These are phyloP conservation scores for Amanita muscaria DNA, from an alignment of 768 basidiomycete genomes.

Conservation along the genomic window DNA sequence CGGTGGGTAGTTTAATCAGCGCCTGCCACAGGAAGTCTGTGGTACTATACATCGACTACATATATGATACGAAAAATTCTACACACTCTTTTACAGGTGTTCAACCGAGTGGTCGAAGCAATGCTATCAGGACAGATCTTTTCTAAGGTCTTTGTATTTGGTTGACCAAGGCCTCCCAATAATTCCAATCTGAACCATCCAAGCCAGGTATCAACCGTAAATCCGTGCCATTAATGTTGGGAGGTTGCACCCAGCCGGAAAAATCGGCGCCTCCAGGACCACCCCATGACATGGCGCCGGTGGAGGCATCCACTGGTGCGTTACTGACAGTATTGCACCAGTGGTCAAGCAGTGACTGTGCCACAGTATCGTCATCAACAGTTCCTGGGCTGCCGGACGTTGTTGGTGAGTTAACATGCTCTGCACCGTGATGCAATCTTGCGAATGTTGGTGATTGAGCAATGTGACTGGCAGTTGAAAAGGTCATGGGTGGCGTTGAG, in stretches of 20 bases:
- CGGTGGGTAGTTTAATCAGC: too few species aligned
- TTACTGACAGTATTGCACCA: constrained; percentile 80
- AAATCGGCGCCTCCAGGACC: constrained; percentile 49
- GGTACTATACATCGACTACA: too few species aligned
- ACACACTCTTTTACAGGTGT: too few species aligned
- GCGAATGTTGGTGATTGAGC: constrained; percentile 50
- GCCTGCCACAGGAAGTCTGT: too few species aligned
- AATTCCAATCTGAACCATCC: constrained; percentile 66
- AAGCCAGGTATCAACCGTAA: constrained; percentile 37
- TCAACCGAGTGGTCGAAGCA: too few species aligned
- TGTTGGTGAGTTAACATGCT: constrained; percentile 48
- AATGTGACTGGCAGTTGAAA: constrained; percentile 19
- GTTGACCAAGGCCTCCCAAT: constrained; percentile 76
- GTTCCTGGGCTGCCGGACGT: constrained; percentile 63
- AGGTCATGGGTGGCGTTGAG: constrained; percentile 19
- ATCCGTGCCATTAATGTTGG: constrained; percentile 32
- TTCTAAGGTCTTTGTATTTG: constrained; percentile 42
- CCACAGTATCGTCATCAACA: constrained; percentile 61
- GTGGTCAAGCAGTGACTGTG: constrained; percentile 73
- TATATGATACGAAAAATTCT: too few species aligned
- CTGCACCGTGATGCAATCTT: constrained; percentile 45
- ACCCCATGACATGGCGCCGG: constrained; percentile 51
- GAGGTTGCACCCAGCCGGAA: constrained; percentile 47
- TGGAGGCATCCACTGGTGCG: constrained; percentile 43
- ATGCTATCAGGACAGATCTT: too few species aligned